Percentiles rank a stretch among this genome's conserved stretches.
These are phyloP conservation scores for Halophytophthora batemanensis DNA, from an alignment of 352 stramenopile species.

Conservation along the genomic window DNA sequence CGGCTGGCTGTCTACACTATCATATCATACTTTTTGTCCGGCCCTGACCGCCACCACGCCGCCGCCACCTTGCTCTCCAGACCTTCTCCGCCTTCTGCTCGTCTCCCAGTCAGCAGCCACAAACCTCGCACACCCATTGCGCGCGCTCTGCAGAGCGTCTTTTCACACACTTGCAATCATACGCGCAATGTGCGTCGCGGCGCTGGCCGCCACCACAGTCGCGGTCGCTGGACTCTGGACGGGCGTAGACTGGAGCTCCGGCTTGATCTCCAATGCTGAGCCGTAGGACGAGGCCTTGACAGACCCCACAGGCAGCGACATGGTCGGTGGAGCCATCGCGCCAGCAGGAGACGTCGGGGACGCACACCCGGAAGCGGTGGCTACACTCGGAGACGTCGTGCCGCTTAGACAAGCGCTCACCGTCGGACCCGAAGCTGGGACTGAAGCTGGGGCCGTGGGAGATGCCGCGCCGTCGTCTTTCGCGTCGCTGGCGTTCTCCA, in stretches of 20 bases:
- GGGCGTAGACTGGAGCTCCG: conserved; percentile 9
- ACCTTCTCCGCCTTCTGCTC: conserved; percentile 3
- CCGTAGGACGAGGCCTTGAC: conserved; percentile 5
- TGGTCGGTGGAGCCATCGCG: conserved; percentile 13
- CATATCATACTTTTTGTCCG: conserved; percentile 38
- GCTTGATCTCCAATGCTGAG: conserved; percentile 2
- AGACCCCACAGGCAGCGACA: conserved; percentile 7
- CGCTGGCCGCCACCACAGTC: conserved; percentile 13
- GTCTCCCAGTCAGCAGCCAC: background rate
- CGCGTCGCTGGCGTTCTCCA: conserved; percentile 49
- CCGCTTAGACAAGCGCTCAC: too few relatives aligned
- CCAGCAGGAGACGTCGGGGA: background rate
- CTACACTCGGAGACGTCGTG: too few relatives aligned
- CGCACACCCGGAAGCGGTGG: too few relatives aligned
- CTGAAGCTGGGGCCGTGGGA: conserved; percentile 9
- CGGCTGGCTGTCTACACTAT: conserved; percentile 32
- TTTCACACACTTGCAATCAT: conserved; percentile 45
- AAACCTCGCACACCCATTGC: background rate
- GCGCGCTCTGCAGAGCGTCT: conserved; percentile 1
- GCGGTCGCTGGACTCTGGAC: conserved; percentile 5
- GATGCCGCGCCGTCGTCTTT: conserved; percentile 40
- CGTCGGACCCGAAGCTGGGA: conserved; percentile 8
- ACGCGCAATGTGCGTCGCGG: conserved; percentile 24
- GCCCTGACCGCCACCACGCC: conserved; percentile 18
- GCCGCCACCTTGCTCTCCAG: conserved; percentile 5